Conservation (phyloP, 768 basidiomycete genomes). For the Kwoniella botswanensis region DNA sequence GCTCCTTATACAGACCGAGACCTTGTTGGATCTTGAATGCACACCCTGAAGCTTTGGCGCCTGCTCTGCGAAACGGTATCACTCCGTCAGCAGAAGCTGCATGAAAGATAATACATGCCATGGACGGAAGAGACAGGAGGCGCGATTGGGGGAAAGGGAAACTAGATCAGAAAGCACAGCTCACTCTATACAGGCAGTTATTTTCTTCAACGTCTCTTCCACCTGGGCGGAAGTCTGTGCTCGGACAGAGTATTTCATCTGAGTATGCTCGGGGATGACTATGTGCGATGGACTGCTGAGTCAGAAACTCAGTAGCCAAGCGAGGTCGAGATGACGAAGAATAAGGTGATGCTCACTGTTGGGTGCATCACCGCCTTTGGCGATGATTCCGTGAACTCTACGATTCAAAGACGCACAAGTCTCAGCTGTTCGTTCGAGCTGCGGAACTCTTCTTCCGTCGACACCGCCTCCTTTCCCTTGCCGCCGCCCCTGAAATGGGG, state of each 20-base stretch:
- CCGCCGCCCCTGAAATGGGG: neutral
- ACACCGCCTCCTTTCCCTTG: neutral
- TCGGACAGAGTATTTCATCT: constrained; percentile 75
- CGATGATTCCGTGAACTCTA: constrained; percentile 72
- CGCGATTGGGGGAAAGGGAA: too few relatives aligned
- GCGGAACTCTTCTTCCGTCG: neutral
- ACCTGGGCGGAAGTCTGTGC: constrained; percentile 71
- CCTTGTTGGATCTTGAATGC: constrained; percentile 60
- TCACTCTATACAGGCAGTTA: constrained; percentile 74
- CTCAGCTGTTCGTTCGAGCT: neutral
- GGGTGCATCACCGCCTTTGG: constrained; percentile 70
- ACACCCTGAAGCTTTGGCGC: constrained; percentile 66
- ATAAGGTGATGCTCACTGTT: constrained; percentile 65
- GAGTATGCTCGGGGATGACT: constrained; percentile 78
- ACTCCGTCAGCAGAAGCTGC: neutral
- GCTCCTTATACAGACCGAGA: constrained; percentile 62
- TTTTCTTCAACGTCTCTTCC: constrained; percentile 65
- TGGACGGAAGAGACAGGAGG: neutral
- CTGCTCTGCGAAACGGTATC: constrained; percentile 23
- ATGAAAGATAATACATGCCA: constrained; percentile 13
- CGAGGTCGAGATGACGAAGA: too few relatives aligned
- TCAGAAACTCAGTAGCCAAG: neutral
- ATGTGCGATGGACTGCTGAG: neutral
- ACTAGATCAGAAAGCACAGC: constrained; percentile 36
- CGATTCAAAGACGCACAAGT: neutral